phyloP scores from a whole-genome alignment of 345 rosid genomes.

The Cardamine chenopodiifolia region DNA sequence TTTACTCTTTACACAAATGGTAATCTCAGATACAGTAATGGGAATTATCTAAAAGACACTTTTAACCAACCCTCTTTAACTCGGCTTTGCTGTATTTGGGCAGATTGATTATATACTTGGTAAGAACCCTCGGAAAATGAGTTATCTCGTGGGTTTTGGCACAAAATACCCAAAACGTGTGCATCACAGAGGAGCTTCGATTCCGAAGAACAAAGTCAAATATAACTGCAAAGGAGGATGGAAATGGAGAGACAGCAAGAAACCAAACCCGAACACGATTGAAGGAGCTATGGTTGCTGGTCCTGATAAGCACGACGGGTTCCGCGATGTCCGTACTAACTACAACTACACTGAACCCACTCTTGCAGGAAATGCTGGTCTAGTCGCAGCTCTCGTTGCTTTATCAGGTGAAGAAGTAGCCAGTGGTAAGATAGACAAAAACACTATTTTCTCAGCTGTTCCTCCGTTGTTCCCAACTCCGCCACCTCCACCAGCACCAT shows the following conservation, averaged over 20 bases:
- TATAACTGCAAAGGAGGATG: slow-evolving; percentile 96
- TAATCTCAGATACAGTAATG: not conserved
- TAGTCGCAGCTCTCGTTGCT: slow-evolving; percentile 90
- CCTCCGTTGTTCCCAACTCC: slow-evolving; percentile 97
- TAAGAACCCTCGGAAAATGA: slow-evolving; percentile 91
- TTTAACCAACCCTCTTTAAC: not conserved
- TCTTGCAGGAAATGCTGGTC: slow-evolving; percentile 90
- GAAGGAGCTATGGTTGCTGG: slow-evolving; percentile 99
- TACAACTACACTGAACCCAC: slow-evolving; percentile 98
- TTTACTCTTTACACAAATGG: not conserved
- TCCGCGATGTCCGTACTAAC: slow-evolving; percentile 81
- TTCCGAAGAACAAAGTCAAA: slow-evolving; percentile 78
- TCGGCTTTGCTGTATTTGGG: not conserved
- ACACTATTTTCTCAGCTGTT: slow-evolving; percentile 90
- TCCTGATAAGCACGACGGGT: slow-evolving; percentile 86
- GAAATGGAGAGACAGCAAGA: slow-evolving; percentile 87
- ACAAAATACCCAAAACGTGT: slow-evolving; percentile 72
- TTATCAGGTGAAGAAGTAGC: slow-evolving; percentile 70
- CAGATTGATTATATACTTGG: slow-evolving; percentile 94
- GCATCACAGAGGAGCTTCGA: slow-evolving; percentile 95
- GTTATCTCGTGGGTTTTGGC: slow-evolving; percentile 90
- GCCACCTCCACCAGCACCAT: slow-evolving; percentile 98
- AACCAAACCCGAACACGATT: slow-evolving; percentile 80
- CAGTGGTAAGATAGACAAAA: slow-evolving; percentile 68
- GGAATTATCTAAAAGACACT: not conserved